Evolutionary conservation across 768 basidiomycete genomes (phyloP).

Genomic region (Rhizopogon vulgaris): DNA sequence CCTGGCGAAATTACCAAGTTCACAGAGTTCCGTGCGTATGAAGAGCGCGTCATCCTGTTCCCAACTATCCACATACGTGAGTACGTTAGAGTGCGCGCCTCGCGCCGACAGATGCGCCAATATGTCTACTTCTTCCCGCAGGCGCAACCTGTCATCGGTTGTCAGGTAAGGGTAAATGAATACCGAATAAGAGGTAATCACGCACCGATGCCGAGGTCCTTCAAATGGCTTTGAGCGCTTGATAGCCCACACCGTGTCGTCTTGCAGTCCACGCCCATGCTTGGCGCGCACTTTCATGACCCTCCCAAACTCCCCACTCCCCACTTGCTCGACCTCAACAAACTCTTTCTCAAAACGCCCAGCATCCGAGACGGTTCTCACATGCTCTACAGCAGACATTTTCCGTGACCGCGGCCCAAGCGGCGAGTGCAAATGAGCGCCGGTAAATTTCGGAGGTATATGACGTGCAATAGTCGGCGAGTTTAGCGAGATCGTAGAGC

Average conservation of each 20-base stretch:
- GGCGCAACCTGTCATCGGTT: constrained; percentile 50
- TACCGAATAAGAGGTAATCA: constrained; percentile 17
- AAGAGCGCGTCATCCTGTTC: constrained; percentile 84
- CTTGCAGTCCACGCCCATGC: constrained; percentile 31
- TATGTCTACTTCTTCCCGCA: constrained; percentile 93
- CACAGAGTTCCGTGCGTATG: constrained; percentile 94
- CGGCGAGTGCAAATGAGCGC: background rate
- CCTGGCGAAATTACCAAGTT: constrained; percentile 82
- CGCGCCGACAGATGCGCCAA: constrained; percentile 64
- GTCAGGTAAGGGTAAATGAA: constrained; percentile 6
- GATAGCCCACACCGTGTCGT: constrained; percentile 66
- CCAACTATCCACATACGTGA: constrained; percentile 92
- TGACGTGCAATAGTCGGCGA: constrained; percentile 40
- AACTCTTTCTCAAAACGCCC: constrained; percentile 80
- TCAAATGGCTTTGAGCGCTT: constrained; percentile 94
- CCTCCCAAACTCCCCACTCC: constrained; percentile 90
- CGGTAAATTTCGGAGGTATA: constrained; percentile 16
- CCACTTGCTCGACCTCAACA: constrained; percentile 72
- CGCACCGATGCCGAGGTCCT: constrained; percentile 82
- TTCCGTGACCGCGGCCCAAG: constrained; percentile 13
- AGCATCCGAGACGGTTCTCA: constrained; percentile 34
- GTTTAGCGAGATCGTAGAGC: constrained; percentile 38
- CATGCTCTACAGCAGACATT: constrained; percentile 13
- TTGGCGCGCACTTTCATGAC: constrained; percentile 81
- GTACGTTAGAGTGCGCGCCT: constrained; percentile 68